Evolutionary conservation across 2,329 filamentous ascomycete genomes (phyloP), one percentile per base, ranked within the genome.

Genomic region (Claviceps sp.): DNA sequence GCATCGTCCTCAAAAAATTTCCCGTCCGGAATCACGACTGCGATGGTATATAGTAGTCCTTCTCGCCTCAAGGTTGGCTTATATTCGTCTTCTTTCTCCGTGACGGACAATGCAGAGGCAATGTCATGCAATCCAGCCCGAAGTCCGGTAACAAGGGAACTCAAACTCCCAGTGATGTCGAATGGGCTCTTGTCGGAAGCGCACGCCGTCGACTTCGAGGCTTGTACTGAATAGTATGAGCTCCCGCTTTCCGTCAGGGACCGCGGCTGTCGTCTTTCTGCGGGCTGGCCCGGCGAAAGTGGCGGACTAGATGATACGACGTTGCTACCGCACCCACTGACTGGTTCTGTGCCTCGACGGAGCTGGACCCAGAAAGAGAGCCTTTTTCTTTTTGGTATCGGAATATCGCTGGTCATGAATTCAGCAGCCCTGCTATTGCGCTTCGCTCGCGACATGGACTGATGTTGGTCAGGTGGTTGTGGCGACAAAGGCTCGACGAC

Each of bases 11-110:
- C 50, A 11, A 52, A 52, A 14, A 52, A 30, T 14, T 37, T 48
- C 2, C 46, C 50, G 7, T 49, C 46, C 3, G 50, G 50, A 45
- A 52, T 52, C n/a, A 37, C 24, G 24, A 49, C 50, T 5, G 50
- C 22, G 4, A 52, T 40, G 6, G 46, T 47, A 34, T 52, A 47
- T 5, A 47, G 50, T 30, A 52, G 20, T 38, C 45, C 50, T 37
- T 16, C n/a, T 6, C 11, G 37, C 37, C 16, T 16, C 24, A 9
- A 22, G 0, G 26, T 20, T 4, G 20, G 13, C 22, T 50, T 20
- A 18, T 16, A n/a, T 9, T 0, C 3, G 11, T 5, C 41, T 13
- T 8, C 6, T 13, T 18, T 5, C 11, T 2, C 16, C n/a, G 18
- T 16, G 45, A 22, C 37, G 41, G 40, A 34, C 45, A 41, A 1